phyloP scores from a whole-genome alignment of 768 basidiomycete species.

The Kwoniella sp. region DNA sequence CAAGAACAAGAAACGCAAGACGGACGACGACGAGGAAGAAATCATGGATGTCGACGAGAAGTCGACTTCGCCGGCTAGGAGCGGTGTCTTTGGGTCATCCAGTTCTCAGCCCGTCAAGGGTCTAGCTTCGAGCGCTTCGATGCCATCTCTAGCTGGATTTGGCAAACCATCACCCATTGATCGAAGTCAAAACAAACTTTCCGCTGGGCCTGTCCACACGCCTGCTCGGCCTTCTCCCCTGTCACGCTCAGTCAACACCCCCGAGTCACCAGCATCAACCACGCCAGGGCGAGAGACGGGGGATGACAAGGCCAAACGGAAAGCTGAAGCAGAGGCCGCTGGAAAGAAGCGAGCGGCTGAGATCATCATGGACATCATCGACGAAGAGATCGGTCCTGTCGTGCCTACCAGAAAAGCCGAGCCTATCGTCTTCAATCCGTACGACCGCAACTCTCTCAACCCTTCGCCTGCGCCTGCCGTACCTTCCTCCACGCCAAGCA shows the following conservation, averaged over 20 bases:
- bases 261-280: not conserved
- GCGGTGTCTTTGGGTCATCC: not conserved
- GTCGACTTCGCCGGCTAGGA: not conserved
- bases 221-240: conserved; percentile 27
- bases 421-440: conserved; percentile 44
- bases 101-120: conserved; percentile 3
- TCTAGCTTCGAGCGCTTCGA: conserved; percentile 18
- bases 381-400: conserved; percentile 30
- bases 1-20: conserved; percentile 15
- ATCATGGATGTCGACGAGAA: conserved; percentile 12
- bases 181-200: conserved; percentile 6
- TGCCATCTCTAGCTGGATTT: conserved; percentile 15
- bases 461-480: conserved; percentile 16
- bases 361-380: conserved; percentile 45
- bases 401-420: conserved; percentile 18
- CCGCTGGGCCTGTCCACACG: conserved; percentile 6
- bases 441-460: conserved; percentile 29
- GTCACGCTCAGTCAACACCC: conserved; percentile 4
- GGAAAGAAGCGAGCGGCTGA: conserved; percentile 44
- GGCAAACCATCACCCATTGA: not conserved
- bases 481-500: conserved; percentile 12
- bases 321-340: conserved; percentile 22
- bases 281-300: not conserved
- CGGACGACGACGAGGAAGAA: conserved; percentile 7
- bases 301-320: conserved; percentile 13